Evolutionary conservation across 1,284 basidiomycete species (phyloP).

Genomic region (Vanrija humicola): DNA sequence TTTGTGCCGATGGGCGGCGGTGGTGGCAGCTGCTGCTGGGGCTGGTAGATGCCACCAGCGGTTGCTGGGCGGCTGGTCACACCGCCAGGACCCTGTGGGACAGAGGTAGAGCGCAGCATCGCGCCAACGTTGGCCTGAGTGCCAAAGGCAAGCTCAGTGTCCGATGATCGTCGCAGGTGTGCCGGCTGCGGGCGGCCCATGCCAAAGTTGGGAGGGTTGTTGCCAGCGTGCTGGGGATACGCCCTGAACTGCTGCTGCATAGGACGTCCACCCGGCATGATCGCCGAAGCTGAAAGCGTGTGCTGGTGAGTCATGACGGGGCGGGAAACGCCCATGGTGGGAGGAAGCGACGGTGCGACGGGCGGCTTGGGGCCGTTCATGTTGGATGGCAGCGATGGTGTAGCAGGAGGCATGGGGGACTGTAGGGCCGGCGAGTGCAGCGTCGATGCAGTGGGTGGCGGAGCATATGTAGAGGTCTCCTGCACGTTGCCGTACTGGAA

Average conservation of each 20-base stretch:
- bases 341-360: background rate
- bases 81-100: slow-evolving; percentile 8
- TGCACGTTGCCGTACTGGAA: too few relatives aligned
- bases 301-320: background rate
- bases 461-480: background rate
- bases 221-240: too few relatives aligned
- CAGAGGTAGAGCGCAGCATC: slow-evolving; percentile 20
- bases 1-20: slow-evolving; percentile 6
- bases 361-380: background rate
- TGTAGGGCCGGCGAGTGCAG: background rate
- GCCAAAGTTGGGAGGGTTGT: background rate
- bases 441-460: background rate
- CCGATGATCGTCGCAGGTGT: slow-evolving; percentile 14
- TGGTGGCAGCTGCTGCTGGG: slow-evolving; percentile 3
- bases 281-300: background rate
- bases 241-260: background rate
- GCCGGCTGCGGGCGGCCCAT: slow-evolving; percentile 12
- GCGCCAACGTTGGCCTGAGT: slow-evolving; percentile 9
- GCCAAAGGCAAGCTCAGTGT: slow-evolving; percentile 18
- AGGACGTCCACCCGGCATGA: background rate
- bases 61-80: too few relatives aligned
- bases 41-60: too few relatives aligned
- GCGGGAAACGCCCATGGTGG: background rate
- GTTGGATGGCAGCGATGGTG: background rate
- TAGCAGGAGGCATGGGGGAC: background rate